These are phyloP conservation scores for Sphaerosporella brunnea DNA, from an alignment of 495 filamentous ascomycete genomes.

Conservation along the genomic window DNA sequence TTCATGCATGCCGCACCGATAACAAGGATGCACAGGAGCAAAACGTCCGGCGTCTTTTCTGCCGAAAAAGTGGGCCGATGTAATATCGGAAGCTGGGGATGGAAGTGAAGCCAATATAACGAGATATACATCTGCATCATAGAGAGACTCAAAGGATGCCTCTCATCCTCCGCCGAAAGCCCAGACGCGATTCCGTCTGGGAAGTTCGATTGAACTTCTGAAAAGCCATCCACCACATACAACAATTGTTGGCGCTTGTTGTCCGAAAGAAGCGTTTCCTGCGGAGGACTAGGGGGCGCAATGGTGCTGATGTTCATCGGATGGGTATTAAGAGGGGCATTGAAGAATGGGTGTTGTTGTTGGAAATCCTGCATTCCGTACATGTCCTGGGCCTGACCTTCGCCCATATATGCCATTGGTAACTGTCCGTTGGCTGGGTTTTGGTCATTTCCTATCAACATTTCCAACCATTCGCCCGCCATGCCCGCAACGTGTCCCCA, in stretches of 20 bases:
- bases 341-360: constrained; percentile 4
- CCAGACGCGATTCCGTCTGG: constrained; percentile 2
- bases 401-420: no score
- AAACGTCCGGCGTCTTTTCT: constrained; percentile 63
- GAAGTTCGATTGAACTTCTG: constrained; percentile 3
- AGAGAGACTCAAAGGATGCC: constrained; percentile 66
- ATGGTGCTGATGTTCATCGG: constrained; percentile 86
- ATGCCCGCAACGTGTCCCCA: constrained; percentile 34
- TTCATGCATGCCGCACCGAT: constrained; percentile 84
- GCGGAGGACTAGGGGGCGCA: constrained; percentile 49
- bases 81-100: constrained; percentile 82
- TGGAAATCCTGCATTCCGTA: constrained; percentile 8
- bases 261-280: constrained; percentile 66
- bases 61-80: constrained; percentile 87
- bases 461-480: constrained; percentile 45
- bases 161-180: constrained; percentile 23
- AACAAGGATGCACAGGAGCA: constrained; percentile 84
- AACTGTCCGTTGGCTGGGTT: no score
- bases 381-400: constrained; percentile 14
- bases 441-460: constrained; percentile 4
- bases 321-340: constrained; percentile 31
- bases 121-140: constrained; percentile 94
- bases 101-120: constrained; percentile 89
- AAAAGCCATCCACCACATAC: constrained; percentile 54
- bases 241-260: constrained; percentile 69